phyloP scores from a whole-genome alignment of 345 rosid genomes.

The Microthlaspi erraticum region DNA sequence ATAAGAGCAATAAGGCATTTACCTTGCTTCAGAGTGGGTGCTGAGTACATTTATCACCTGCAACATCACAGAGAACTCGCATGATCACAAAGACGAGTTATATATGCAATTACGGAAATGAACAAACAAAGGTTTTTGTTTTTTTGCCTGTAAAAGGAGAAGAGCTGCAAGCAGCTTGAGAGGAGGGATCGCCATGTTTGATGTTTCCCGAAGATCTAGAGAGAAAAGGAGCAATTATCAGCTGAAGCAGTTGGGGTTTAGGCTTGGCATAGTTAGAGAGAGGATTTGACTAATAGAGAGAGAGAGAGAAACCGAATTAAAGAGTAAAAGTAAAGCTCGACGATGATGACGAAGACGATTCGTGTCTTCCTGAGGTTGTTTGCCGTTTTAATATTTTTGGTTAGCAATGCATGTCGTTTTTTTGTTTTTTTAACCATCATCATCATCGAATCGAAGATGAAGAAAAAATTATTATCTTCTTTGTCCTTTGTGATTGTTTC shows the following conservation, averaged over 20 bases:
- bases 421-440: background rate
- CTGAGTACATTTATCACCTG: conserved; percentile 51
- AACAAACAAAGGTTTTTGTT: background rate
- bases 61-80: conserved; percentile 10
- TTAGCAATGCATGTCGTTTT: conserved; percentile 24
- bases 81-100: background rate
- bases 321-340: background rate
- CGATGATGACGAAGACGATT: conserved; percentile 20
- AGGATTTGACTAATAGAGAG: background rate
- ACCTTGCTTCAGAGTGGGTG: conserved; percentile 46
- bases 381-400: conserved; percentile 32
- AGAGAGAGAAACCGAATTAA: background rate
- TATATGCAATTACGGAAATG: background rate
- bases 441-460: conserved; percentile 2
- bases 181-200: conserved; percentile 37
- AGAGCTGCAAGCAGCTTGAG: conserved; percentile 26
- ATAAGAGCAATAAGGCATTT: conserved; percentile 20
- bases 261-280: background rate
- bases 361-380: conserved; percentile 2
- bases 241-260: conserved; percentile 11
- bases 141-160: conserved; percentile 49
- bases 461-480: conserved; percentile 15
- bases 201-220: background rate
- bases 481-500: background rate
- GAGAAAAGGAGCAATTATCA: conserved; percentile 1